Percentiles rank a stretch among this genome's conserved stretches.
Evolutionary conservation across 2,329 filamentous ascomycete genomes (phyloP).

Genomic region (Nothomitra cinnamomea): DNA sequence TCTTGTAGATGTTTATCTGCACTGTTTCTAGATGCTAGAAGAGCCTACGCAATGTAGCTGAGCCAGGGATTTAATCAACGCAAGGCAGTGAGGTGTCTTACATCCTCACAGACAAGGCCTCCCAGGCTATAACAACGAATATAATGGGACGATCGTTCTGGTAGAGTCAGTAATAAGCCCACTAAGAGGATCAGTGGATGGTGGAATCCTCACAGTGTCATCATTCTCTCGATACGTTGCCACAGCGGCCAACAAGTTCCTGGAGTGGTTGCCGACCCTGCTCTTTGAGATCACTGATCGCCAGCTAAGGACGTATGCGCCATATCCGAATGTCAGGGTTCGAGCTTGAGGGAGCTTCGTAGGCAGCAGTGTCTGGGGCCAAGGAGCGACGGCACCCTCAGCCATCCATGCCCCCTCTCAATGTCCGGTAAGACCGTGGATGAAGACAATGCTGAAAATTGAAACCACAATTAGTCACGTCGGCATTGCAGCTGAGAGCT

Average conservation of each 20-base stretch:
- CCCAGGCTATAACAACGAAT: background rate
- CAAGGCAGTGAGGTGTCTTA: too few species aligned
- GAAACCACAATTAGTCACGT: background rate
- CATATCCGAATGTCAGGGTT: constrained; percentile 12
- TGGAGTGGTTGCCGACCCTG: background rate
- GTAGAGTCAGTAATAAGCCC: too few species aligned
- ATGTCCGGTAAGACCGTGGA: constrained; percentile 12
- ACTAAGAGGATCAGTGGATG: too few species aligned
- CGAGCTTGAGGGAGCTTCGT: constrained; percentile 5
- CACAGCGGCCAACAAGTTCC: background rate
- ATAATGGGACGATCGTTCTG: background rate
- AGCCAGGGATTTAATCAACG: too few species aligned
- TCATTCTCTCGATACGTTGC: background rate
- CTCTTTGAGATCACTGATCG: constrained; percentile 6
- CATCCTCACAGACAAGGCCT: too few species aligned
- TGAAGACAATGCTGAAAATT: constrained; percentile 9
- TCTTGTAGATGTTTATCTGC: constrained; percentile 5
- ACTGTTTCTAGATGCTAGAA: constrained; percentile 4
- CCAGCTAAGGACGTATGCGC: constrained; percentile 11
- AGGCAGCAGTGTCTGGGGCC: background rate
- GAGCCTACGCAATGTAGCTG: too few species aligned
- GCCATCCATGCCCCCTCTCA: constrained; percentile 10
- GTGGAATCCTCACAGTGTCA: too few species aligned
- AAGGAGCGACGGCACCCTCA: background rate
- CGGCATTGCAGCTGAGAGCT: background rate